phyloP scores from a whole-genome alignment of 306 rosid species.

The Lathyrus aphaca region DNA sequence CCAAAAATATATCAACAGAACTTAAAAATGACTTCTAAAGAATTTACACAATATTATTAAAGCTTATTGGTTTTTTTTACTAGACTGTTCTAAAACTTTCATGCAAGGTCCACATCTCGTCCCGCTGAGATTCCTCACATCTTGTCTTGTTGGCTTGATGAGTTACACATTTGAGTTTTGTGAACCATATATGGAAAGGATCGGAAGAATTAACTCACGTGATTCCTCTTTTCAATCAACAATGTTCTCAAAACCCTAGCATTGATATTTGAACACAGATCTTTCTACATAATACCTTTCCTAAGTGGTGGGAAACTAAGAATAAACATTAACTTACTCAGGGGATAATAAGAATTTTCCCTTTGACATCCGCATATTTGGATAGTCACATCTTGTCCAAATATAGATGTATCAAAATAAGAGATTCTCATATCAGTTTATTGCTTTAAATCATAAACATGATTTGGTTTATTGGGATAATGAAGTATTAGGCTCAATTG shows the following conservation, averaged over 20 bases:
- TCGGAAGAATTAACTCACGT: background rate
- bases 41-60: background rate
- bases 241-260: background rate
- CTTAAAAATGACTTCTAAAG: background rate
- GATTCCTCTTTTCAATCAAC: background rate
- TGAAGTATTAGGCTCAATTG: too few relatives aligned
- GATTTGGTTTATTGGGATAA: too few relatives aligned
- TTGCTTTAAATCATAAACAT: too few relatives aligned
- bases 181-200: background rate
- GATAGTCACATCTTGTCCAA: constrained; percentile 14
- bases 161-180: constrained; percentile 32
- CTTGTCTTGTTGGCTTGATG: constrained; percentile 31
- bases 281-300: background rate
- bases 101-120: constrained; percentile 25
- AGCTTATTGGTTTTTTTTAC: constrained; percentile 18
- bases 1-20: too few relatives aligned
- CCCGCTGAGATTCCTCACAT: constrained; percentile 33
- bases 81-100: constrained; percentile 13
- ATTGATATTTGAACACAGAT: background rate
- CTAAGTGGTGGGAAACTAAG: background rate
- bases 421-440: too few relatives aligned
- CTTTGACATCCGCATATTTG: background rate
- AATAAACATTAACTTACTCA: background rate
- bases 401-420: background rate
- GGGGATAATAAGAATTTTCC: background rate